Evolutionary conservation across 2,329 filamentous ascomycete genomes (phyloP).

Genomic region (Grosmannia clavigera): DNA sequence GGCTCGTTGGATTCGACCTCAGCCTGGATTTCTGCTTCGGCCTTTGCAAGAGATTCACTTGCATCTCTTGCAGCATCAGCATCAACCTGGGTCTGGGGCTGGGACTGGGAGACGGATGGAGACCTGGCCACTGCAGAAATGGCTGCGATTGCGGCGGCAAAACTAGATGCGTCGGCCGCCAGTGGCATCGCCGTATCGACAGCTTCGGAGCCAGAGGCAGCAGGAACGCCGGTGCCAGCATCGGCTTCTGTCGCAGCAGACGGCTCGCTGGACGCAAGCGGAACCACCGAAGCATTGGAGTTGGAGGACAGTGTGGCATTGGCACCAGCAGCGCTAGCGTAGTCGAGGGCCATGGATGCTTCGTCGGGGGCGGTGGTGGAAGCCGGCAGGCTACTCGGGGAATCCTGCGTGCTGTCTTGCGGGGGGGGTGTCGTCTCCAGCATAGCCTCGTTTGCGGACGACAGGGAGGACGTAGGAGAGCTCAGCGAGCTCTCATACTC

Average conservation of each 20-base stretch:
- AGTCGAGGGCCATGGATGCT: background rate
- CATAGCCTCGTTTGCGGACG: background rate
- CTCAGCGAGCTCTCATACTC: conserved; percentile 2
- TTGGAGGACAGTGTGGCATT: background rate
- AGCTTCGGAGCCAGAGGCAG: background rate
- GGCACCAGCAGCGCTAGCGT: background rate
- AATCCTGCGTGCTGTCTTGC: background rate
- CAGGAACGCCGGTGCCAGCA: background rate
- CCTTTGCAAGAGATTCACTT: background rate
- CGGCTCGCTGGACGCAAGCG: background rate
- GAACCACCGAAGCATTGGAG: background rate
- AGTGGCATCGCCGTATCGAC: background rate
- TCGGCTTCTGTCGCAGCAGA: background rate
- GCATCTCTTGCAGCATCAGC: background rate
- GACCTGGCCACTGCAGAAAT: background rate
- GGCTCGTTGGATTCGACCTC: conserved; percentile 6
- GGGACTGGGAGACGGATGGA: background rate
- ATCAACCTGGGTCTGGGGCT: background rate
- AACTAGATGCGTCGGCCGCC: background rate
- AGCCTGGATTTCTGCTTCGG: background rate
- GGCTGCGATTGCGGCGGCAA: background rate
- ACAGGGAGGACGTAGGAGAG: conserved; percentile 5
- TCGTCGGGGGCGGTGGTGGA: background rate
- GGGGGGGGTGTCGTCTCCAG: background rate
- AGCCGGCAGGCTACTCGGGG: background rate